Evolutionary conservation across 2,329 filamentous ascomycete species (phyloP).

Genomic region (Fusarium sp.): DNA sequence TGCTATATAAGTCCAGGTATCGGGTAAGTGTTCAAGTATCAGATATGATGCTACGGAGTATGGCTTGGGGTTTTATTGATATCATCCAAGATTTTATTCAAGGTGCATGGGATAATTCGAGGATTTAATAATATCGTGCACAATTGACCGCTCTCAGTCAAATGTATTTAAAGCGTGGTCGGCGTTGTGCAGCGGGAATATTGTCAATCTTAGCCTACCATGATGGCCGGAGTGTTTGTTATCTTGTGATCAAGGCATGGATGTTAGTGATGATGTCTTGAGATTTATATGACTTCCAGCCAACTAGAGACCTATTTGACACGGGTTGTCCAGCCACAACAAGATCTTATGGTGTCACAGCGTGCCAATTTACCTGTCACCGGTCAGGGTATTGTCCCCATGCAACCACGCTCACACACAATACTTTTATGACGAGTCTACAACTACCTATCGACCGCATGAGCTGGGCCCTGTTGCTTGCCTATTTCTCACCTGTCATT

Average conservation of each 20-base stretch:
- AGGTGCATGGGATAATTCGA: background rate
- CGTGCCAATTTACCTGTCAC: background rate
- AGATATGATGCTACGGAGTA: background rate
- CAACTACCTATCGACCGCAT: background rate
- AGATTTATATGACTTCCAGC: background rate
- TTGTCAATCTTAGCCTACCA: background rate
- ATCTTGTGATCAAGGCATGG: background rate
- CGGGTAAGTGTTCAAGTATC: background rate
- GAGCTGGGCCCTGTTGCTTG: conserved; percentile 4
- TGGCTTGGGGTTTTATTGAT: background rate
- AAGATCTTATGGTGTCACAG: background rate
- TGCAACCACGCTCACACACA: conserved; percentile 26
- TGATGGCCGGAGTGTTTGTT: background rate
- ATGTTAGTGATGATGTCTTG: background rate
- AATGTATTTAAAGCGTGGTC: no score
- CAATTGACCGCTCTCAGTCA: background rate
- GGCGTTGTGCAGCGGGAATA: background rate
- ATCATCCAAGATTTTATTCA: background rate
- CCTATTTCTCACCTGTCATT: conserved; percentile 22
- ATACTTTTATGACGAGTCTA: background rate
- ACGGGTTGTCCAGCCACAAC: background rate
- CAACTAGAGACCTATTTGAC: background rate
- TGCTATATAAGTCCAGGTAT: background rate
- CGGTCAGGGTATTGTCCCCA: background rate
- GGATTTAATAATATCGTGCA: background rate